A percentile compares a stretch with the other conserved stretches of the same genome.
These are phyloP conservation scores for Berkeleyomyces basicola DNA, from an alignment of 2,329 filamentous ascomycete species.

Conservation along the genomic window DNA sequence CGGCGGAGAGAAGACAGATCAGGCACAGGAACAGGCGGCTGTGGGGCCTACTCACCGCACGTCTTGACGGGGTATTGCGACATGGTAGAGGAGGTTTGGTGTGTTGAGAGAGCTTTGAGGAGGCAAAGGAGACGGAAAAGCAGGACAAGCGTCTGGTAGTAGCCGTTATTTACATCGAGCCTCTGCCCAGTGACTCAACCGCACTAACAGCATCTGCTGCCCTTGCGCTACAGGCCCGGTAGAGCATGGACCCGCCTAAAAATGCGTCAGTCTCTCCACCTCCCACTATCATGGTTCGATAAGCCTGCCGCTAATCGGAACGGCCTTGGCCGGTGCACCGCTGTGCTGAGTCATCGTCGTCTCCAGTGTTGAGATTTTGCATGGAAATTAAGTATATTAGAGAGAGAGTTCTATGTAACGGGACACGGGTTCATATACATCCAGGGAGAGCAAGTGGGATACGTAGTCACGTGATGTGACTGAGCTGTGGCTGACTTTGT, in stretches of 20 bases:
- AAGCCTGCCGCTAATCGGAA: constrained; percentile 8
- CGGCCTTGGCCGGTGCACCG: neutral
- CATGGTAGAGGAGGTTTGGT: constrained; percentile 10
- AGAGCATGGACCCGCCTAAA: constrained; percentile 1
- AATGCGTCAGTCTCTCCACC: neutral
- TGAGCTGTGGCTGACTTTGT: neutral
- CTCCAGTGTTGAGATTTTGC: no score
- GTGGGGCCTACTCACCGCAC: constrained; percentile 30
- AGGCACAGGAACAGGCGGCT: neutral
- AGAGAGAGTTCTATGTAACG: no score
- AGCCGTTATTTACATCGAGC: neutral
- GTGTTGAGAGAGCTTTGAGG: neutral
- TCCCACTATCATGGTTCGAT: neutral
- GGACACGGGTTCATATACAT: no score
- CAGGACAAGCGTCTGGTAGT: neutral
- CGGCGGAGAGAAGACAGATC: constrained; percentile 11
- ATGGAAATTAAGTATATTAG: no score
- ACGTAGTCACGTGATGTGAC: neutral
- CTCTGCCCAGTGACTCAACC: neutral
- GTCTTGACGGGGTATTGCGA: constrained; percentile 39
- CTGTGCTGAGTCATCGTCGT: neutral
- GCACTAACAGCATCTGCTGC: neutral
- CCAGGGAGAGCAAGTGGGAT: no score
- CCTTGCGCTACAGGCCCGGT: neutral
- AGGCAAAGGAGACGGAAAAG: neutral